phyloP scores from a whole-genome alignment of 1,139 yeast species.

The Scheffersomyces titani region DNA sequence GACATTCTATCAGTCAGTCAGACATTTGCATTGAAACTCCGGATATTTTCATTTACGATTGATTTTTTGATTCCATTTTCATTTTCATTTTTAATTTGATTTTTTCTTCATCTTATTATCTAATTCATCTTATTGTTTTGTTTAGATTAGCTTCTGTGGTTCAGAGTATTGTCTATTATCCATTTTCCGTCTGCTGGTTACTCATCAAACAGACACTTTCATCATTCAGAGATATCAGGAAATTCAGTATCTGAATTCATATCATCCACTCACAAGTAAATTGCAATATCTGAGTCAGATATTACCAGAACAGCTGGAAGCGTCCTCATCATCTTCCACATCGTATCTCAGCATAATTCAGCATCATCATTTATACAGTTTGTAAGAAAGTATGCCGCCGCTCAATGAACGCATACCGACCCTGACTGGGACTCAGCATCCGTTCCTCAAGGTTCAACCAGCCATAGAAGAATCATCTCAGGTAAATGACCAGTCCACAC shows the following conservation, averaged over 20 bases:
- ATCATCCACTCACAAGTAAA: background rate
- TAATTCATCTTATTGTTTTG: background rate
- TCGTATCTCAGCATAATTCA: background rate
- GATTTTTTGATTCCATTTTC: background rate
- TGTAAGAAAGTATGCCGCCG: background rate
- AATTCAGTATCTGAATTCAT: background rate
- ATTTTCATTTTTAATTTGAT: background rate
- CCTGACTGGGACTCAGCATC: background rate
- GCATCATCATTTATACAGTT: background rate
- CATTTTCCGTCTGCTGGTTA: background rate
- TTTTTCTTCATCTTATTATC: background rate
- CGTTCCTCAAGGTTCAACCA: background rate
- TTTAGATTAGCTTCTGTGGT: background rate
- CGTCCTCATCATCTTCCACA: background rate
- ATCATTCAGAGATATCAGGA: background rate
- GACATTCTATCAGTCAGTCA: background rate
- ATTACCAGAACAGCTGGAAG: background rate
- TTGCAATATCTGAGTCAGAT: background rate
- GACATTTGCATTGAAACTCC: background rate
- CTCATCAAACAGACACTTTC: background rate
- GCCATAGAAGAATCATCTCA: background rate
- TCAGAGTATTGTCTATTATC: background rate
- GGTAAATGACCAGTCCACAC: conserved; percentile 28
- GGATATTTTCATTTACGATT: background rate
- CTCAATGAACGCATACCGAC: background rate